Conservation (phyloP, 768 basidiomycete species). For the Melanogaster broomeanus region DNA sequence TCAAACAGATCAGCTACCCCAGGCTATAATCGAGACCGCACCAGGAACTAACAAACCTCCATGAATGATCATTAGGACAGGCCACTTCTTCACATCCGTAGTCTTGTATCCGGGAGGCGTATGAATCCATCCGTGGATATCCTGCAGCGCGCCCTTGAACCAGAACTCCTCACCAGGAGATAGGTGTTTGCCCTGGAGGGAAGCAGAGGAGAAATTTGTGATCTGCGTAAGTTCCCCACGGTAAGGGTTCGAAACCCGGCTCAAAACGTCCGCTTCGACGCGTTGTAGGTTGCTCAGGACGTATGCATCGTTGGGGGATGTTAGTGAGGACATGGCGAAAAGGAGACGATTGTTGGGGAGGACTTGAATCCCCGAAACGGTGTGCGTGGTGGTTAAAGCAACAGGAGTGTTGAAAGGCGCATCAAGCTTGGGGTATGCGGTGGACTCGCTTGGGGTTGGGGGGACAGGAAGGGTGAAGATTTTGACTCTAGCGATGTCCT, state of each 20-base stretch:
- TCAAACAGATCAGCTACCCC: neutral
- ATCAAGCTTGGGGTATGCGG: conserved; percentile 46
- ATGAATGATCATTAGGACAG: conserved; percentile 78
- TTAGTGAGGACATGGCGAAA: conserved; percentile 73
- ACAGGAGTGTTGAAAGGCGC: conserved; percentile 53
- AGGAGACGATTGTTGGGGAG: conserved; percentile 64
- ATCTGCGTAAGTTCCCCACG: conserved; percentile 50
- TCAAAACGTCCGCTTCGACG: conserved; percentile 44
- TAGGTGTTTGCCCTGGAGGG: conserved; percentile 59
- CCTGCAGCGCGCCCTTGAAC: conserved; percentile 80
- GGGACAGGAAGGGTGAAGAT: conserved; percentile 71
- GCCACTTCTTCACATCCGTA: conserved; percentile 73
- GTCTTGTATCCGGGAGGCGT: conserved; percentile 78
- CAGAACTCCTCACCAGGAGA: conserved; percentile 77
- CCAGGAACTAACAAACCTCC: conserved; percentile 46
- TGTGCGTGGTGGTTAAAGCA: conserved; percentile 57
- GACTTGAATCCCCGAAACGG: conserved; percentile 62
- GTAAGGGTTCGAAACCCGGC: conserved; percentile 25
- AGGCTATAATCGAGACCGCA: neutral
- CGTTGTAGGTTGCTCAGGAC: conserved; percentile 51
- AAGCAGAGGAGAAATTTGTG: conserved; percentile 62
- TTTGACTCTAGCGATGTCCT: conserved; percentile 78
- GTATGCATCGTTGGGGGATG: conserved; percentile 79
- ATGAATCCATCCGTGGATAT: conserved; percentile 84
- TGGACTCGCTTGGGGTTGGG: conserved; percentile 54